Conservation (phyloP, 148 eudicot genomes). For the Camellia lanceoleosa region DNA sequence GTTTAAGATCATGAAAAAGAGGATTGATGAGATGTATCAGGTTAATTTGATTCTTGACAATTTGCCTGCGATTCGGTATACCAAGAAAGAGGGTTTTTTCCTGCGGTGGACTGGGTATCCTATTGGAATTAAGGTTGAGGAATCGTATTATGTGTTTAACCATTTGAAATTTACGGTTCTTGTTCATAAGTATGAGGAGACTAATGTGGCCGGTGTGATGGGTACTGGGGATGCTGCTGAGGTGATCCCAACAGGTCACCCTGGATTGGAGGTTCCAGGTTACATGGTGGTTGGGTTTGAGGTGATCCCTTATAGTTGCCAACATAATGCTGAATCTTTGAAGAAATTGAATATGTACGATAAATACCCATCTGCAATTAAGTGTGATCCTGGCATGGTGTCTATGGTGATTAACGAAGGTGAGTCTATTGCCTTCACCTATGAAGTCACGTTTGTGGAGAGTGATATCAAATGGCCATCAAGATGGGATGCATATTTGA, state of each 20-base stretch:
- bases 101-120: slow-evolving; percentile 40
- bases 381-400: slow-evolving; percentile 26
- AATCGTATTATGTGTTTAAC: slow-evolving; percentile 31
- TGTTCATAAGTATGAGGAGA: slow-evolving; percentile 37
- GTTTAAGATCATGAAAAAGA: slow-evolving; percentile 29
- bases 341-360: slow-evolving; percentile 24
- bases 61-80: slow-evolving; percentile 33
- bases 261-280: slow-evolving; percentile 25
- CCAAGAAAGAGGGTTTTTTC: slow-evolving; percentile 20
- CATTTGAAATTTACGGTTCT: slow-evolving; percentile 34
- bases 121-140: slow-evolving; percentile 27
- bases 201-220: slow-evolving; percentile 37
- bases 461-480: slow-evolving; percentile 43
- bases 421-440: slow-evolving; percentile 29
- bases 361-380: slow-evolving; percentile 24
- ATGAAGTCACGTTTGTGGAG: slow-evolving; percentile 32
- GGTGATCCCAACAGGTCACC: slow-evolving; percentile 16
- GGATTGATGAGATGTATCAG: slow-evolving; percentile 43
- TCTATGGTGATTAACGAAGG: slow-evolving; percentile 30
- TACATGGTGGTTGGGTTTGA: slow-evolving; percentile 39
- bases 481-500: slow-evolving; percentile 36
- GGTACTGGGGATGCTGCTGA: slow-evolving; percentile 32
- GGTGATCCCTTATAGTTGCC: slow-evolving; percentile 28
- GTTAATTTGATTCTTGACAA: slow-evolving; percentile 36
- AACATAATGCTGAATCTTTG: slow-evolving; percentile 20